Evolutionary conservation across 306 rosid genomes (phyloP).

Genomic region (Cucurbita argyrosperma): DNA sequence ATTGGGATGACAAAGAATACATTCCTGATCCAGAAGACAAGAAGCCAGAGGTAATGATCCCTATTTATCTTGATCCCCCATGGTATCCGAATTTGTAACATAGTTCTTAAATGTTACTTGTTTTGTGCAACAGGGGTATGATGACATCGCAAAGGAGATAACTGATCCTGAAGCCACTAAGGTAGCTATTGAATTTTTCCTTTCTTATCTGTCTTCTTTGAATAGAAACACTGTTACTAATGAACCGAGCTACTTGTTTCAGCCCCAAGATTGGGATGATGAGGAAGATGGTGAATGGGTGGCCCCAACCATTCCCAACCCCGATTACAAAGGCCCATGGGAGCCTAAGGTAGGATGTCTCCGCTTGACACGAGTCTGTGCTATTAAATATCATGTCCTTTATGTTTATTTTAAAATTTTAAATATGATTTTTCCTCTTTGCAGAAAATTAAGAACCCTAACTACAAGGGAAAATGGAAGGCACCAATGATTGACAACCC

Average conservation of each 20-base stretch:
- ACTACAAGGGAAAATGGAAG: constrained; percentile 94
- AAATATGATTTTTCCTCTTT: background rate
- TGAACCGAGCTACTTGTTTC: constrained; percentile 11
- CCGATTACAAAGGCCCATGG: constrained; percentile 98
- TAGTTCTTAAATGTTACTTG: background rate
- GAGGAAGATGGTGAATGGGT: constrained; percentile 99
- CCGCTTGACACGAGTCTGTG: too few relatives aligned
- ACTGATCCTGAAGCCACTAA: constrained; percentile 84
- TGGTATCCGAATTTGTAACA: background rate
- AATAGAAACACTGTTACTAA: background rate
- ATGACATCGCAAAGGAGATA: constrained; percentile 77
- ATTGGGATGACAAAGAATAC: constrained; percentile 94
- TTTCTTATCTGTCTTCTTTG: background rate
- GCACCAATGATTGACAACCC: constrained; percentile 94
- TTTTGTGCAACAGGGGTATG: constrained; percentile 54
- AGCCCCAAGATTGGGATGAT: constrained; percentile 99
- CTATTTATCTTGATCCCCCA: background rate
- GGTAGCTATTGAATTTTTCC: constrained; percentile 21
- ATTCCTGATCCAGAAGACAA: constrained; percentile 94
- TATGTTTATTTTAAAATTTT: background rate
- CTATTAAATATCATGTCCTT: background rate
- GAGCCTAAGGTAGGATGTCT: constrained; percentile 55
- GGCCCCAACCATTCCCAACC: constrained; percentile 86
- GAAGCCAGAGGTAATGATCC: constrained; percentile 73
- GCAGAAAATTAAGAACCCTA: constrained; percentile 96